Evolutionary conservation across 176 grass and related monocot genomes (phyloP).

Genomic region (Hordeum marinum): DNA sequence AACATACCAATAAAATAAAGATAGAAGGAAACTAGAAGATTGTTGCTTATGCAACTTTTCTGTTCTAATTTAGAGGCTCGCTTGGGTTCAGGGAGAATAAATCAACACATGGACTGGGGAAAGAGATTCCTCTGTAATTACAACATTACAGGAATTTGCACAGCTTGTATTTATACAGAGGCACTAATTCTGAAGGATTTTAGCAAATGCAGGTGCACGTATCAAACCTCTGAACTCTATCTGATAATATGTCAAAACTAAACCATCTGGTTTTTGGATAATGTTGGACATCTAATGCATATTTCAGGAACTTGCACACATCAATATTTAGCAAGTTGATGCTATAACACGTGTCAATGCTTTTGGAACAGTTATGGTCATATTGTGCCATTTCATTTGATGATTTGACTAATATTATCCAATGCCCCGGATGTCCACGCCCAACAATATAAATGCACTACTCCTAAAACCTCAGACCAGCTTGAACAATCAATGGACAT

Average conservation of each 20-base stretch:
- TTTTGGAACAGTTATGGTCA: neutral
- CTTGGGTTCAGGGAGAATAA: neutral
- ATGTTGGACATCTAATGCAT: neutral
- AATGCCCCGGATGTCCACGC: neutral
- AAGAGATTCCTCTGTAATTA: neutral
- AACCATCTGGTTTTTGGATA: neutral
- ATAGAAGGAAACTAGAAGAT: neutral
- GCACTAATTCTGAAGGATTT: neutral
- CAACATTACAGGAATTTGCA: neutral
- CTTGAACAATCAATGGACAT: neutral
- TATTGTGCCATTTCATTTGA: neutral
- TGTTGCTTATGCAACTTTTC: neutral
- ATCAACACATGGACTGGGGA: neutral
- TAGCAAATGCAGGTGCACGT: neutral
- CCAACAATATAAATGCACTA: neutral
- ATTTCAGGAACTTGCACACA: neutral
- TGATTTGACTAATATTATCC: neutral
- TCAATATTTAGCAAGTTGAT: neutral
- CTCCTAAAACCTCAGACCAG: neutral
- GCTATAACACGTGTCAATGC: neutral
- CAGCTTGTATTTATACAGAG: neutral
- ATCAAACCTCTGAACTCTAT: neutral
- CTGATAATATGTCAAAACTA: neutral
- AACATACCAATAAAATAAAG: neutral
- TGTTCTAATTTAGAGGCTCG: neutral